Evolutionary conservation across 1,284 basidiomycete genomes (phyloP), one percentile per base, ranked within the genome.

Genomic region (Meripilus lineatus): DNA sequence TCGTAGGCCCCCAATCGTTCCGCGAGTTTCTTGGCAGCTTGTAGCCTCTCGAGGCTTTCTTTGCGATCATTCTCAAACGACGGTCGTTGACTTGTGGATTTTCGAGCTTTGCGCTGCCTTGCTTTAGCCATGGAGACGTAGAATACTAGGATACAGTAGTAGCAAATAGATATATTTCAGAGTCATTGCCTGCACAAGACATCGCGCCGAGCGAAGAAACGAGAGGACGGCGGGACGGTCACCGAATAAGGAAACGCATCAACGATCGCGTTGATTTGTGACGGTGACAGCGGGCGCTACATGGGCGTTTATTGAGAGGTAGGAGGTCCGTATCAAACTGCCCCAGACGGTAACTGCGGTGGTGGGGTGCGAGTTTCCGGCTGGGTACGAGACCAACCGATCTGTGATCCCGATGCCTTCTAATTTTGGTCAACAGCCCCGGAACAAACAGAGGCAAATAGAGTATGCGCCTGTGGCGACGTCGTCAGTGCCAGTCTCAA

Each of bases 311-410:
- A 6, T 15, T 35, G 33, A 15, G n/a, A 6, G 8, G 15, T 35
- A 35, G 33, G 33, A 35, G n/a, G n/a, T n/a, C n/a, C n/a, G n/a
- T n/a, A n/a, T n/a, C 28, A 8, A 30, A 30, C 10, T 30, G n/a
- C 28, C 28, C 10, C 28, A 30, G 28, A 30, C n/a, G 28, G 34
- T 36, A 36, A 36, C 18, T 36, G 34, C 34, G 34, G 34, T 36
- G 34, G 34, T 36, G 11, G 34, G 34, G 34, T 36, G 34, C 17
- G 34, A 36, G 18, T 36, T 10, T 10, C 34, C 34, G 34, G 10
- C 34, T 36, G 34, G 34, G 34, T 14, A 14, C 34, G 34, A 36
- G 34, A 36, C 34, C 34, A 36, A n/a, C n/a, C n/a, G n/a, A n/a
- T n/a, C n/a, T n/a, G n/a, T n/a, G n/a, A n/a, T n/a, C n/a, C n/a